phyloP scores from a whole-genome alignment of 2,329 filamentous ascomycete genomes.

The Hirsutella minnesotensis region DNA sequence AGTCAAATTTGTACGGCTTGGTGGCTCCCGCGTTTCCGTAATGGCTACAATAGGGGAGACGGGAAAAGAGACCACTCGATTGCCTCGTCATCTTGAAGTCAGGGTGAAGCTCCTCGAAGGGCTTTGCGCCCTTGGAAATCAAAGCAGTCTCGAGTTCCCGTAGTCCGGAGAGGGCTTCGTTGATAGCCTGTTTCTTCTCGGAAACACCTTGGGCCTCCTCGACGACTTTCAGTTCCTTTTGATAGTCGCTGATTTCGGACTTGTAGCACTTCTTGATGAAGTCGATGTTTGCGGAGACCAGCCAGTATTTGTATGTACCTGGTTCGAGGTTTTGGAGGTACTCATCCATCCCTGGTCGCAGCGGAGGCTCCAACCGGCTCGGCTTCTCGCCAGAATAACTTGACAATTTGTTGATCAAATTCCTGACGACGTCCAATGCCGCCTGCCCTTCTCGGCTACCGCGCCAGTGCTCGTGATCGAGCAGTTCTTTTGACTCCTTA shows the following conservation, averaged over 20 bases:
- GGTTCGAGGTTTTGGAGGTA: not conserved
- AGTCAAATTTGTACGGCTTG: conserved; percentile 33
- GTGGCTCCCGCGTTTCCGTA: no score
- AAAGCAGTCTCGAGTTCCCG: conserved; percentile 43
- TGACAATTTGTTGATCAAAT: conserved; percentile 37
- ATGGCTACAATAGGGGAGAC: not conserved
- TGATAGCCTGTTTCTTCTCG: conserved; percentile 43
- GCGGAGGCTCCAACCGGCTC: conserved; percentile 16
- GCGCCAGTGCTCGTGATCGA: conserved; percentile 20
- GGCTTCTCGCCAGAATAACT: conserved; percentile 22
- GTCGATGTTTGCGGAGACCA: not conserved
- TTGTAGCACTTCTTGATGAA: not conserved
- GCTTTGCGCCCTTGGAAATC: conserved; percentile 49
- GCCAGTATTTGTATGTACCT: not conserved
- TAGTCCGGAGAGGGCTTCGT: conserved; percentile 36
- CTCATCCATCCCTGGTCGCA: not conserved
- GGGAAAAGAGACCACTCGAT: not conserved
- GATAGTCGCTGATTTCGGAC: not conserved
- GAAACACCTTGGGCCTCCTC: not conserved
- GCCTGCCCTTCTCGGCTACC: conserved; percentile 28
- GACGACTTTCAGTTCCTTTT: not conserved
- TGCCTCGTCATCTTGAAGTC: not conserved
- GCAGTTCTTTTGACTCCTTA: conserved; percentile 19
- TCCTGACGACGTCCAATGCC: conserved; percentile 48
- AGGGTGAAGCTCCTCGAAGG: conserved; percentile 20